A percentile compares a stretch with the other conserved stretches of the same genome.
Conservation (phyloP, 257 asterid genomes). For the Voacanga thouarsii region DNA sequence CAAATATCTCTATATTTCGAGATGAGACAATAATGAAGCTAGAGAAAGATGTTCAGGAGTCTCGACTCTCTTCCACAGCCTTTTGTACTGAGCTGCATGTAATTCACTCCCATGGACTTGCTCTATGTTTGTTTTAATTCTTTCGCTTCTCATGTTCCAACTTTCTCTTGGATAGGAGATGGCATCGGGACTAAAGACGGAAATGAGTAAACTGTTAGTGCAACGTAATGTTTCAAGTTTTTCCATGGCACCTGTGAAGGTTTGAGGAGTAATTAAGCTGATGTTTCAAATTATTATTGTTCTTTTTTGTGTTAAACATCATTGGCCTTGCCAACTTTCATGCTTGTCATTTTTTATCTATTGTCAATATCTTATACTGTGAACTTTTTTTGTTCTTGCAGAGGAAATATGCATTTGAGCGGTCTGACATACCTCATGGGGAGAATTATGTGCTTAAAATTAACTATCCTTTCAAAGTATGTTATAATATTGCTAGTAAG, state of each 20-base stretch:
- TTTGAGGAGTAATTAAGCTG: constrained; percentile 28
- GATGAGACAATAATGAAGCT: constrained; percentile 45
- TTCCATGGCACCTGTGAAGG: constrained; percentile 90
- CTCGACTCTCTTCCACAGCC: constrained; percentile 47
- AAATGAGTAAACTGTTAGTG: constrained; percentile 53
- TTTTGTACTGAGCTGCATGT: constrained; percentile 68
- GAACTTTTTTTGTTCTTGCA: constrained; percentile 25
- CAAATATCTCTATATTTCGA: constrained; percentile 52
- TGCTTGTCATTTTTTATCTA: constrained; percentile 4
- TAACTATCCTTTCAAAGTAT: constrained; percentile 83
- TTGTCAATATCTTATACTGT: constrained; percentile 11
- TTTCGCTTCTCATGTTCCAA: constrained; percentile 25
- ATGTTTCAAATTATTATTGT: constrained; percentile 12
- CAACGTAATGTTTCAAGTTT: constrained; percentile 65
- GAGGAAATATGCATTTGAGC: constrained; percentile 96
- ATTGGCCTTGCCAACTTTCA: constrained; percentile 8
- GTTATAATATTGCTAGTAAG: not conserved
- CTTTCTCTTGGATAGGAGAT: constrained; percentile 49
- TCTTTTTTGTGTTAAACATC: constrained; percentile 3
- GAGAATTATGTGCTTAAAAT: constrained; percentile 83
- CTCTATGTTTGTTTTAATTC: constrained; percentile 15
- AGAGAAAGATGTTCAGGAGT: constrained; percentile 58
- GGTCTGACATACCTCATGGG: constrained; percentile 79
- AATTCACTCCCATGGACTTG: constrained; percentile 21
- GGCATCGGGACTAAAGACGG: constrained; percentile 75